A percentile compares a stretch with the other conserved stretches of the same genome.
These are phyloP conservation scores for Mycosphaerella arachidis DNA, from an alignment of 2,329 filamentous ascomycete species.

Conservation along the genomic window DNA sequence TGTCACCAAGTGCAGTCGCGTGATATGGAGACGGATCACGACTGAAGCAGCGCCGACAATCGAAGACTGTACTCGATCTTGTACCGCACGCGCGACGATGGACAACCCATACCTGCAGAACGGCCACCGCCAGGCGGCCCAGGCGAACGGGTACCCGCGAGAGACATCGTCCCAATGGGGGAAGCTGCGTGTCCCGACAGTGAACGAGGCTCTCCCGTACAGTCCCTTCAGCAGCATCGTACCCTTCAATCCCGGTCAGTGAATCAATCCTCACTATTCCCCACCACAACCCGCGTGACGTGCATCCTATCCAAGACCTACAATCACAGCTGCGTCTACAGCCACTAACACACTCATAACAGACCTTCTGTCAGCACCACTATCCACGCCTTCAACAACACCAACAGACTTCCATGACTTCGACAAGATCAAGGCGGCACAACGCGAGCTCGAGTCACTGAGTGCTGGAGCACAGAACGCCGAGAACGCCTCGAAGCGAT, in stretches of 20 bases:
- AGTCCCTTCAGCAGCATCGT: conserved; percentile 76
- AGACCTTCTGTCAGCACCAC: conserved; percentile 46
- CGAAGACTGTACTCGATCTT: not conserved
- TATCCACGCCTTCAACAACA: conserved; percentile 38
- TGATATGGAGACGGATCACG: not conserved
- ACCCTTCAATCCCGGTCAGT: conserved; percentile 69
- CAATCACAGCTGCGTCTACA: not conserved
- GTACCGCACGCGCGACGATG: conserved; percentile 3
- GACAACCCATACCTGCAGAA: conserved; percentile 8
- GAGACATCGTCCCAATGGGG: conserved; percentile 6
- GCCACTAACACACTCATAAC: conserved; percentile 7
- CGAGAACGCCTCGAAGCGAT: conserved; percentile 56
- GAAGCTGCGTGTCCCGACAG: conserved; percentile 39
- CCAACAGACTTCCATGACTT: conserved; percentile 32
- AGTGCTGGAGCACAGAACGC: conserved; percentile 64
- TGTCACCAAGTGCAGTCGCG: not conserved
- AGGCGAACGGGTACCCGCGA: conserved; percentile 15
- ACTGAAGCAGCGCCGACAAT: not conserved
- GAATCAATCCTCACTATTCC: conserved; percentile 7
- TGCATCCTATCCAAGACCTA: not conserved
- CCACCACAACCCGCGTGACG: not conserved
- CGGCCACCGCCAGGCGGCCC: conserved; percentile 9
- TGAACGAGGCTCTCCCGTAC: conserved; percentile 75
- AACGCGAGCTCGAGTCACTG: conserved; percentile 58
- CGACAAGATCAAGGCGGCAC: conserved; percentile 20